A percentile compares a stretch with the other conserved stretches of the same genome.
phyloP scores from a whole-genome alignment of 176 grass and related monocot species.

The Thalia dealbata region DNA sequence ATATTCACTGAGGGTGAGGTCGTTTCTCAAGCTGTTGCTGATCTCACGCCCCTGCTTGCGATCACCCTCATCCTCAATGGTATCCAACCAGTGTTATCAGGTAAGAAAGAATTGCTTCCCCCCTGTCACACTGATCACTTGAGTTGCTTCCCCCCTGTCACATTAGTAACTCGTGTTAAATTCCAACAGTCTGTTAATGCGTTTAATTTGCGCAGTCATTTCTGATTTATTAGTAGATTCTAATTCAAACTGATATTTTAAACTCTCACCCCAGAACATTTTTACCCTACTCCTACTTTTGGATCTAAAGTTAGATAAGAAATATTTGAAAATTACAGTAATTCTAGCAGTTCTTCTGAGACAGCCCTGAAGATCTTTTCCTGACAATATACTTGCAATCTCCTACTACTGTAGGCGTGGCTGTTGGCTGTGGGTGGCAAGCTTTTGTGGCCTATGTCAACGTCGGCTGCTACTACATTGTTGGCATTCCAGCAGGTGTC shows the following conservation, averaged over 20 bases:
- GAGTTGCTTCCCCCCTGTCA: neutral
- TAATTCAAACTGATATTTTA: too few species aligned
- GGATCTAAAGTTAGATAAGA: too few species aligned
- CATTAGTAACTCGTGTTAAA: neutral
- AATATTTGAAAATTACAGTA: too few species aligned
- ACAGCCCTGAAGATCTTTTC: neutral
- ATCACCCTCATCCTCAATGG: slow-evolving; percentile 61
- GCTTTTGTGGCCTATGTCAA: slow-evolving; percentile 87
- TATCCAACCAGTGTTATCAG: slow-evolving; percentile 74
- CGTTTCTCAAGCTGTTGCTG: slow-evolving; percentile 52
- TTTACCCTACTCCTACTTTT: too few species aligned
- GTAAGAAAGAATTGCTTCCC: slow-evolving; percentile 9
- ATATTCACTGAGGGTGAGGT: slow-evolving; percentile 59
- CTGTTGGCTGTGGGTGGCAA: slow-evolving; percentile 95
- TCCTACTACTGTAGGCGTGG: slow-evolving; percentile 39
- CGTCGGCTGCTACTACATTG: slow-evolving; percentile 71
- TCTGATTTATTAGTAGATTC: too few species aligned
- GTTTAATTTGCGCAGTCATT: too few species aligned
- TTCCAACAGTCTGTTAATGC: neutral
- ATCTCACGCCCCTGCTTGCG: slow-evolving; percentile 62
- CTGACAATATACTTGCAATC: neutral
- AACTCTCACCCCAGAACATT: too few species aligned
- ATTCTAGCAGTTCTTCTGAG: neutral
- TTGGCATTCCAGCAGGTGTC: slow-evolving; percentile 60
- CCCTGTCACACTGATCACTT: neutral